Evolutionary conservation across 75 land plant species (phyloP).

Genomic region (Ceratopteris richardii): DNA sequence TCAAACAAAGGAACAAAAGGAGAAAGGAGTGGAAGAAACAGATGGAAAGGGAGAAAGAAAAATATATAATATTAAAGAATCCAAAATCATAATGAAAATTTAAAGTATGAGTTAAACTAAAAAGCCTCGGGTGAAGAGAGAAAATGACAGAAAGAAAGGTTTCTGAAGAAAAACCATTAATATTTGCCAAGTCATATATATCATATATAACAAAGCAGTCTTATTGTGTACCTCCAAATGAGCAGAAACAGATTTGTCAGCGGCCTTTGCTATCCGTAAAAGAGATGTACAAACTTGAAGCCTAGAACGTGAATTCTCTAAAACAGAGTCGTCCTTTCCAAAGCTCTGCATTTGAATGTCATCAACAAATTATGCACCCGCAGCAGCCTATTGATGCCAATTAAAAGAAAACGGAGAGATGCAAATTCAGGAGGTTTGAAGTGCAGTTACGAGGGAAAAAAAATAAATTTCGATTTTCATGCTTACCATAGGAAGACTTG

Average conservation of each 20-base stretch:
- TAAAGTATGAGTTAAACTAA: no score
- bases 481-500: conserved; percentile 71
- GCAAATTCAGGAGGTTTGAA: neutral
- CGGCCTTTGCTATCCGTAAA: conserved; percentile 79
- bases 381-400: neutral
- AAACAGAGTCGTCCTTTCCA: conserved; percentile 50
- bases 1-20: no score
- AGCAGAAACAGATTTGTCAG: conserved; percentile 35
- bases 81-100: no score
- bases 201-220: no score
- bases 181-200: no score
- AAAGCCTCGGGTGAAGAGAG: no score
- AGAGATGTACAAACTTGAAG: conserved; percentile 93
- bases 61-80: no score
- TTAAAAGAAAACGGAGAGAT: conserved; percentile 1
- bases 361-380: neutral
- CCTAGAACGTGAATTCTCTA: conserved; percentile 52
- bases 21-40: no score
- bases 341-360: neutral
- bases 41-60: no score
- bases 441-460: no score
- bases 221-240: conserved; percentile 7
- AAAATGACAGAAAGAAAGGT: no score
- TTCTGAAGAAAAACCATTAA: no score
- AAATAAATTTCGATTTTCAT: neutral